phyloP scores from a whole-genome alignment of 768 basidiomycete genomes.

The Guyanaporus albipodus region DNA sequence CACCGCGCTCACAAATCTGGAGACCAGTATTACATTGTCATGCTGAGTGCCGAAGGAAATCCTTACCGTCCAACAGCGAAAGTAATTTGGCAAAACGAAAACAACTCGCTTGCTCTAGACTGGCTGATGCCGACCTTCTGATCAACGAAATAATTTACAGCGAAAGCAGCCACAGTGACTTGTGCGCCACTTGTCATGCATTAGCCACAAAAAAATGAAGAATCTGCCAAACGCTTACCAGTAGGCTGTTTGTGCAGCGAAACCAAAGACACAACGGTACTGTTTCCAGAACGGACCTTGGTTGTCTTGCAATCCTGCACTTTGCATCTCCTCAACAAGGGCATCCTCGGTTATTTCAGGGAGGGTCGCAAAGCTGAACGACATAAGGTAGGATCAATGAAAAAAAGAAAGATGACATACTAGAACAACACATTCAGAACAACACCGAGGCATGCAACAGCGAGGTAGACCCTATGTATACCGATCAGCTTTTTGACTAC shows the following conservation, averaged over 20 bases:
- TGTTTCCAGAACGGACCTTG: constrained; percentile 64
- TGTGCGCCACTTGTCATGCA: constrained; percentile 48
- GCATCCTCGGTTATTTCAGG: constrained; percentile 72
- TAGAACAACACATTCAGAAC: constrained; percentile 62
- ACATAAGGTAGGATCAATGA: not conserved
- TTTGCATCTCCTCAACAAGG: constrained; percentile 45
- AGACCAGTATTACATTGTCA: constrained; percentile 13
- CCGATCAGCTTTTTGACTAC: not conserved
- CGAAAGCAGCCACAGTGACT: constrained; percentile 62
- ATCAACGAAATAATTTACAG: constrained; percentile 67
- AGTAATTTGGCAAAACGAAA: constrained; percentile 70
- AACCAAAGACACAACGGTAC: constrained; percentile 67
- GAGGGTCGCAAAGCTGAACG: constrained; percentile 56
- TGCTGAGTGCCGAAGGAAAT: not conserved
- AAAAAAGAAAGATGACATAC: constrained; percentile 35
- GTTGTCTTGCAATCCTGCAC: constrained; percentile 37
- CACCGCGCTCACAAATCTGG: constrained; percentile 55
- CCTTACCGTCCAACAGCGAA: constrained; percentile 57
- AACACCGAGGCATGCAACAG: constrained; percentile 59
- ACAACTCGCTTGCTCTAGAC: constrained; percentile 55
- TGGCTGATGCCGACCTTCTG: constrained; percentile 52
- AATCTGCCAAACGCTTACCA: constrained; percentile 37
- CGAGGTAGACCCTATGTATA: constrained; percentile 53
- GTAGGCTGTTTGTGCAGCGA: constrained; percentile 67
- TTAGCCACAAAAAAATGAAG: not conserved